Evolutionary conservation across 1,284 basidiomycete species (phyloP).

Genomic region (Mycosarcoma mackinlayi): DNA sequence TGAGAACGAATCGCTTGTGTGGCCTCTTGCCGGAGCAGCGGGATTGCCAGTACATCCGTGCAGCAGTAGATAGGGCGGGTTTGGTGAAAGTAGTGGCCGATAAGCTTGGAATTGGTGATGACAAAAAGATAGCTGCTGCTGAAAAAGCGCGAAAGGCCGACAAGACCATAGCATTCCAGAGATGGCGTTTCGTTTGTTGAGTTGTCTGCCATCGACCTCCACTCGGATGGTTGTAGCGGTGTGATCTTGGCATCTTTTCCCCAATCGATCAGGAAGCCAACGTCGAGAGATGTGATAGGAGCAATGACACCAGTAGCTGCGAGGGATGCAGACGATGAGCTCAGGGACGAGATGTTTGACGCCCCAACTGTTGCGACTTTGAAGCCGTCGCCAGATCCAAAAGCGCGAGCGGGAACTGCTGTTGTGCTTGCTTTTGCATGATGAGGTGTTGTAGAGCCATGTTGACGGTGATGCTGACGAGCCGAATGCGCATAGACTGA

Average conservation of each 20-base stretch:
- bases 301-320: slow-evolving; percentile 8
- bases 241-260: slow-evolving; percentile 33
- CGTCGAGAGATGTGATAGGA: slow-evolving; percentile 29
- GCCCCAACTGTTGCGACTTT: slow-evolving; percentile 37
- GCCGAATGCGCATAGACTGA: slow-evolving; percentile 6
- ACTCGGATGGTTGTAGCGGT: slow-evolving; percentile 21
- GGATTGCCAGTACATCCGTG: slow-evolving; percentile 54
- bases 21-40: slow-evolving; percentile 45
- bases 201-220: slow-evolving; percentile 16
- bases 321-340: slow-evolving; percentile 4
- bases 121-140: slow-evolving; percentile 60
- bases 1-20: slow-evolving; percentile 31
- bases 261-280: slow-evolving; percentile 47
- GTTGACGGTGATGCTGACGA: slow-evolving; percentile 14
- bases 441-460: slow-evolving; percentile 5
- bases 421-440: slow-evolving; percentile 21
- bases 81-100: slow-evolving; percentile 55
- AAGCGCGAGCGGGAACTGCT: slow-evolving; percentile 9
- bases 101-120: slow-evolving; percentile 52
- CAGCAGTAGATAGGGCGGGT: slow-evolving; percentile 54
- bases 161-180: slow-evolving; percentile 45
- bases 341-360: slow-evolving; percentile 12
- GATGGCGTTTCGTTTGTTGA: slow-evolving; percentile 10
- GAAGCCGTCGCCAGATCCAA: slow-evolving; percentile 45
- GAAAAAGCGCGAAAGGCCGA: slow-evolving; percentile 54